Evolutionary conservation across 495 filamentous ascomycete species (phyloP), one percentile per base, ranked within the genome.

Genomic region (Glutinoglossum americanum): DNA sequence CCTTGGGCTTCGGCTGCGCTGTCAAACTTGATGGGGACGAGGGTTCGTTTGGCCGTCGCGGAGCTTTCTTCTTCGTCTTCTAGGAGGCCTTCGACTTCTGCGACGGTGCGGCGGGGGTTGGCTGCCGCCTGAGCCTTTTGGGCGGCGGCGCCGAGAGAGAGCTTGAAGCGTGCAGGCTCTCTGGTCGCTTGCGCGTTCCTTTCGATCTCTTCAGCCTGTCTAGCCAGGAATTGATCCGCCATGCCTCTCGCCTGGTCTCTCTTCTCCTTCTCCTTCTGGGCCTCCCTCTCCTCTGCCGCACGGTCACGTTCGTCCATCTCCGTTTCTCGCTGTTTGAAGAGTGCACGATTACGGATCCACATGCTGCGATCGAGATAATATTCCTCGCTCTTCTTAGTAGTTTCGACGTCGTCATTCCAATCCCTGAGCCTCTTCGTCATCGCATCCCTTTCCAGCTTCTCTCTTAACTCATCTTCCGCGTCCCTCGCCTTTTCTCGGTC

Each of bases 21-120:
- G 64, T 97, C 90, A 69, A 89, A 93, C 61, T 89, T 86, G 72
- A 97, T 94, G 17, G 90, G 90, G 49, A 94, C 77, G 28, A 97
- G 85, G 49, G 82, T 84, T 0, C 90, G 80, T 68, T 84, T 86
- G 9, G 80, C 74, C 6, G 77, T 81, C 19, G 74, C 72, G 49
- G 80, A 62, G 19, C 70, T 66, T 44, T 73, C 69, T 60, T 72
- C 67, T 55, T 76, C 68, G 41, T 69, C 89, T 68, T 97, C 92
- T 56, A 99, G 73, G 19, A 99, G 71, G 13, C 85, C 87, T 71
- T 96, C 93, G 32, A 97, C 85, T 68, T 95, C 93, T 56, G 89
- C 90, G 44, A 89, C 82, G 1, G 87, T 94, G 53, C 89, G 82
- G 45, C 86, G 76, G 28, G 76, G 72, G n/a, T 80, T 76, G 7